Conservation (phyloP, 306 rosid genomes). For the Citrullus mucosospermus region DNA sequence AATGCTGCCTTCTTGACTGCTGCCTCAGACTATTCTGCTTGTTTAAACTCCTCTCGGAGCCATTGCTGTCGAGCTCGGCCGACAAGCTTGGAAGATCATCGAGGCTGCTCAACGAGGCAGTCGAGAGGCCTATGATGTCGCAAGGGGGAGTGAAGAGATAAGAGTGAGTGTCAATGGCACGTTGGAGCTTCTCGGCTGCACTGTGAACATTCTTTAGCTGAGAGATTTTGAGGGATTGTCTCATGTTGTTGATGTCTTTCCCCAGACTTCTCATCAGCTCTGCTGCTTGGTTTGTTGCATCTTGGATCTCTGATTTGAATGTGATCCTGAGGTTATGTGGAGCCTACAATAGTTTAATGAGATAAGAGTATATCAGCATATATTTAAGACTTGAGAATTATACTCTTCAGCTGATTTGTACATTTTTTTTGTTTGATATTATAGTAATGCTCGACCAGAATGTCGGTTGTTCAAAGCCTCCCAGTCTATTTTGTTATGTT, state of each 20-base stretch:
- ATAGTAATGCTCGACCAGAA: no score
- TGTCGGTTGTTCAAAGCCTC: no score
- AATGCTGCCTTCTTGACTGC: conserved; percentile 44
- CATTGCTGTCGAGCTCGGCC: conserved; percentile 9
- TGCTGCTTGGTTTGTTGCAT: conserved; percentile 47
- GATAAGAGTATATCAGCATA: neutral
- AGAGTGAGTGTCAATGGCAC: conserved; percentile 40
- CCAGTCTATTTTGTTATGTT: no score
- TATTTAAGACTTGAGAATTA: neutral
- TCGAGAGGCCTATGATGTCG: conserved; percentile 21
- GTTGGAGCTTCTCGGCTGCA: conserved; percentile 43
- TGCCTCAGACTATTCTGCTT: conserved; percentile 21
- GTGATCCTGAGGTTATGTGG: conserved; percentile 42
- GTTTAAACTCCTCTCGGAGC: conserved; percentile 10
- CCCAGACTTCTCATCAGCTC: conserved; percentile 43
- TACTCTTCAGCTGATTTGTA: neutral
- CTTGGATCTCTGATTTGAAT: conserved; percentile 45
- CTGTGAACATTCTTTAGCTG: conserved; percentile 32
- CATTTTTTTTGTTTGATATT: neutral
- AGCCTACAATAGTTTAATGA: conserved; percentile 23
- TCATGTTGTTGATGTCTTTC: conserved; percentile 42
- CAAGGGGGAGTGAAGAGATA: conserved; percentile 29
- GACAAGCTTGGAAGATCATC: conserved; percentile 7
- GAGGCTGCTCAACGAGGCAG: conserved; percentile 13
- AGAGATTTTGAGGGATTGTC: conserved; percentile 18